These are phyloP conservation scores for Rheum nobile DNA, from an alignment of 148 eudicot species.

Conservation along the genomic window DNA sequence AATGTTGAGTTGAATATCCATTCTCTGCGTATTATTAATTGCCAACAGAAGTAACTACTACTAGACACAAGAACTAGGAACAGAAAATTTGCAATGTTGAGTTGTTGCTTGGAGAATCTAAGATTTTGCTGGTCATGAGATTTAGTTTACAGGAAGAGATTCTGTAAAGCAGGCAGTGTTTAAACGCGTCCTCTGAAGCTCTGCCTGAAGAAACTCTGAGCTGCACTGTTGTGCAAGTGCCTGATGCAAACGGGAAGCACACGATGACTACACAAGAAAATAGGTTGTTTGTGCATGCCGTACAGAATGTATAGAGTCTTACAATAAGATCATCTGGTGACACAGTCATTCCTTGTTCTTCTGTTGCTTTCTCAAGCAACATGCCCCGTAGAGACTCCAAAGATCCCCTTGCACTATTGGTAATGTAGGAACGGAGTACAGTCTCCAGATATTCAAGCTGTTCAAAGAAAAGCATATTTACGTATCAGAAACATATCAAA, in stretches of 20 bases:
- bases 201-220: slow-evolving; percentile 75
- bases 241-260: slow-evolving; percentile 17
- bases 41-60: neutral
- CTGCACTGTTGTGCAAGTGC: slow-evolving; percentile 92
- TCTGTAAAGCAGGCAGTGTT: slow-evolving; percentile 93
- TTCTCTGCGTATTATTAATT: neutral
- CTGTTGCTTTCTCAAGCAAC: slow-evolving; percentile 82
- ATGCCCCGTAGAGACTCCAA: slow-evolving; percentile 76
- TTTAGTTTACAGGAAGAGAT: slow-evolving; percentile 32
- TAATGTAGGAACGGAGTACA: slow-evolving; percentile 69
- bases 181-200: slow-evolving; percentile 83
- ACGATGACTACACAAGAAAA: neutral
- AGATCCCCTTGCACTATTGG: slow-evolving; percentile 71
- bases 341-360: slow-evolving; percentile 60
- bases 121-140: slow-evolving; percentile 60
- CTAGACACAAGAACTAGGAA: neutral
- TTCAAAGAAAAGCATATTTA: neutral
- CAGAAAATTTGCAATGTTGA: neutral
- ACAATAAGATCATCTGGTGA: slow-evolving; percentile 98
- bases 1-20: neutral
- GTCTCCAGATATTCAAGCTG: slow-evolving; percentile 99
- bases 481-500: neutral
- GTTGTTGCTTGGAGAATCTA: neutral
- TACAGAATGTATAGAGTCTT: slow-evolving; percentile 19
- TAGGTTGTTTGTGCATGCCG: neutral